Evolutionary conservation across 306 rosid genomes (phyloP).

Genomic region (Cucumis cinereus): DNA sequence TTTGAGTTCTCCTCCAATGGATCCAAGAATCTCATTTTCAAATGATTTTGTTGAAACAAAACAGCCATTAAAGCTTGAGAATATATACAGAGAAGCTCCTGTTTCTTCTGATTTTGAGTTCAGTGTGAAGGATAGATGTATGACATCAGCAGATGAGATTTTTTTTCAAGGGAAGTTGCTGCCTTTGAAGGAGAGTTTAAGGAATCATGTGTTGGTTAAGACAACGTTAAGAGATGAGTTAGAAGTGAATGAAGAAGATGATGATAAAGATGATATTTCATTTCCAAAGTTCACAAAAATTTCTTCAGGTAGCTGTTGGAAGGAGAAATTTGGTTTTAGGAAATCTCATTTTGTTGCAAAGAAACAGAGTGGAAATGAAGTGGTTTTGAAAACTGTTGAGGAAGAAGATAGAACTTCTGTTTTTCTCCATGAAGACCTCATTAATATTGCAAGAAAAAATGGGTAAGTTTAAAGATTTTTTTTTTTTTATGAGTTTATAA

Average conservation of each 20-base stretch:
- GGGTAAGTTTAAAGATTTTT: conserved; percentile 24
- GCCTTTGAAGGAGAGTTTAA: conserved; percentile 43
- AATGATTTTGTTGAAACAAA: conserved; percentile 70
- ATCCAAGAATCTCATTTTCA: conserved; percentile 97
- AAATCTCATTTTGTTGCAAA: conserved; percentile 28
- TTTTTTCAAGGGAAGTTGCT: conserved; percentile 68
- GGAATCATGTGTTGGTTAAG: conserved; percentile 28
- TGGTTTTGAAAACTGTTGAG: conserved; percentile 36
- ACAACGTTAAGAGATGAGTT: conserved; percentile 70
- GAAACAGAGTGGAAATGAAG: conserved; percentile 35
- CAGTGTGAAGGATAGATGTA: conserved; percentile 50
- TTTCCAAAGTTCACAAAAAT: conserved; percentile 43
- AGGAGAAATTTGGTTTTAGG: conserved; percentile 57
- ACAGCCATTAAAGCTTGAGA: conserved; percentile 43
- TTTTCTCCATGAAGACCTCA: conserved; percentile 34
- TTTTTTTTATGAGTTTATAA: no score
- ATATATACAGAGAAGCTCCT: conserved; percentile 74
- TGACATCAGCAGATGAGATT: conserved; percentile 77
- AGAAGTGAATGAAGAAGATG: conserved; percentile 29
- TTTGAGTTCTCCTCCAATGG: conserved; percentile 29
- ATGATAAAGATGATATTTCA: conserved; percentile 18
- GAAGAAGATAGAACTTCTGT: conserved; percentile 38
- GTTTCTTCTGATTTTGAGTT: conserved; percentile 92
- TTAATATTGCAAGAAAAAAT: conserved; percentile 28
- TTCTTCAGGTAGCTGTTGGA: conserved; percentile 45